Conservation (phyloP, 352 stramenopile species). For the Phytophthora niederhauseri region DNA sequence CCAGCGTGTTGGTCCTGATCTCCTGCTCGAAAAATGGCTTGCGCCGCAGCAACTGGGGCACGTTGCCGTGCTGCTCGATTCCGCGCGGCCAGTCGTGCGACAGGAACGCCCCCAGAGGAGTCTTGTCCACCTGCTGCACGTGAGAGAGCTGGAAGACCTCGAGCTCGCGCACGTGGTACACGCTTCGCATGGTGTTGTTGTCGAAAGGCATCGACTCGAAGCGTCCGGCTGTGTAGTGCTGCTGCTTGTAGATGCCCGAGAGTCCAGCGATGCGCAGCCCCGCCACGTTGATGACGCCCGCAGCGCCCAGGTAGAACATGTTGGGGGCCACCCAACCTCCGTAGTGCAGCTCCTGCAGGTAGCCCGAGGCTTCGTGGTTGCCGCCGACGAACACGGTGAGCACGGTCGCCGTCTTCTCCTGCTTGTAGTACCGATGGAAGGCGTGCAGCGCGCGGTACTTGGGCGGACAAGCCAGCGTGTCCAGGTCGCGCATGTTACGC, state of each 20-base stretch:
- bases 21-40: constrained; percentile 98
- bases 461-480: constrained; percentile 93
- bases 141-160: constrained; percentile 94
- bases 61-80: constrained; percentile 96
- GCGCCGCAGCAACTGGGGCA: constrained; percentile 82
- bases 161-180: constrained; percentile 96
- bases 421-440: constrained; percentile 98
- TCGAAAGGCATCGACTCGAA: constrained; percentile 88
- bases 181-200: constrained; percentile 87
- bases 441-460: constrained; percentile 95
- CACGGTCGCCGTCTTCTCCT: constrained; percentile 91
- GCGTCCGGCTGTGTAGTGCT: constrained; percentile 91
- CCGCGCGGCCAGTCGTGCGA: constrained; percentile 99
- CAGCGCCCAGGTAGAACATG: constrained; percentile 98
- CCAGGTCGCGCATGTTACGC: constrained; percentile 95
- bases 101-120: constrained; percentile 91
- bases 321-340: constrained; percentile 98
- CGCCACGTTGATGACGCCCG: constrained; percentile 92
- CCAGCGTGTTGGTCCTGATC: constrained; percentile 93
- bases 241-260: constrained; percentile 97
- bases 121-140: constrained; percentile 55
- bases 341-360: constrained; percentile 97
- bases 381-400: constrained; percentile 98
- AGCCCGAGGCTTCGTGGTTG: constrained; percentile 99
- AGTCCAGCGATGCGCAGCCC: constrained; percentile 96